phyloP scores from a whole-genome alignment of 139 green algal species.

The Ulvella scutata region DNA sequence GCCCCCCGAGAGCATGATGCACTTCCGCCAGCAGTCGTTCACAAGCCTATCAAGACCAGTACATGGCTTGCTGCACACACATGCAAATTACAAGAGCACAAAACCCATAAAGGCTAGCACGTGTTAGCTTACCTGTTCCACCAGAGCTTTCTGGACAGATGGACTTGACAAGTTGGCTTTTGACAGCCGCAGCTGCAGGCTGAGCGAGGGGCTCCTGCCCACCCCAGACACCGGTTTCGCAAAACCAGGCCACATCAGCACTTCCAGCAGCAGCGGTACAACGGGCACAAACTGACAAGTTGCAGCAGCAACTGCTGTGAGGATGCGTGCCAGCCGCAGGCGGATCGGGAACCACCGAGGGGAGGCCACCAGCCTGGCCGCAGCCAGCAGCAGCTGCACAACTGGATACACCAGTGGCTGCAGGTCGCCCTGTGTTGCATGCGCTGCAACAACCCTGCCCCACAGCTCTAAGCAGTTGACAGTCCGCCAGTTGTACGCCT shows the following conservation, averaged over 20 bases:
- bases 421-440: slow-evolving; percentile 32
- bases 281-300: slow-evolving; percentile 62
- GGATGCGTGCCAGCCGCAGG: slow-evolving; percentile 41
- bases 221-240: slow-evolving; percentile 8
- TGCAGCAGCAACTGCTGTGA: slow-evolving; percentile 34
- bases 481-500: slow-evolving; percentile 78
- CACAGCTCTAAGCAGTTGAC: slow-evolving; percentile 86
- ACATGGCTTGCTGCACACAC: not conserved
- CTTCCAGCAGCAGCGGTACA: slow-evolving; percentile 65
- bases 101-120: not conserved
- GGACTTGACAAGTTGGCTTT: slow-evolving; percentile 30
- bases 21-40: not conserved
- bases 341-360: slow-evolving; percentile 80
- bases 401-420: slow-evolving; percentile 76
- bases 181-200: slow-evolving; percentile 33
- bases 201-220: slow-evolving; percentile 22
- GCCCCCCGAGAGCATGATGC: not conserved
- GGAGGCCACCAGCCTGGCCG: slow-evolving; percentile 68
- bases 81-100: not conserved
- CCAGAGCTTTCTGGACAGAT: slow-evolving; percentile 64
- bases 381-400: slow-evolving; percentile 52
- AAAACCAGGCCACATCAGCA: slow-evolving; percentile 56
- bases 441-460: slow-evolving; percentile 34
- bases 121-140: slow-evolving; percentile 31
- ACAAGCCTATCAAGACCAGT: not conserved